Evolutionary conservation across 1,284 basidiomycete species (phyloP).

Genomic region (Tetrapyrgos nigripes): DNA sequence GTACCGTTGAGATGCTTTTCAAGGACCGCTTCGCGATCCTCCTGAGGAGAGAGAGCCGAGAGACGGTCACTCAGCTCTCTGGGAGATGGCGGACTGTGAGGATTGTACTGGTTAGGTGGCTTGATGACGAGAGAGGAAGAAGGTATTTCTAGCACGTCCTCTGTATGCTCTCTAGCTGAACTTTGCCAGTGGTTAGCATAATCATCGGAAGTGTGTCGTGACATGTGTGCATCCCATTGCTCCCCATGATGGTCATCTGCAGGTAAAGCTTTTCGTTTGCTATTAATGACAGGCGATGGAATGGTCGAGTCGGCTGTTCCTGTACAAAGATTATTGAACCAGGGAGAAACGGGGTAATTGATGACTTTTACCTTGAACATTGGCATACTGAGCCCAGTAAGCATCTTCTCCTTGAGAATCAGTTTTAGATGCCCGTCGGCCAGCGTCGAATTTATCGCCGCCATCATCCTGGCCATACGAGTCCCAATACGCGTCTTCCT

Average conservation of each 20-base stretch:
- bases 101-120: conserved; percentile 11
- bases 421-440: conserved; percentile 25
- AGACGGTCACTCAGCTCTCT: conserved; percentile 18
- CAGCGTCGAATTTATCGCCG: conserved; percentile 35
- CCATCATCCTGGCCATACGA: conserved; percentile 53
- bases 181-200: not conserved
- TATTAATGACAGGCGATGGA: conserved; percentile 48
- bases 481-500: conserved; percentile 68
- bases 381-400: conserved; percentile 76
- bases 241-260: not conserved
- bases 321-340: conserved; percentile 21
- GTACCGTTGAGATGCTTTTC: not conserved
- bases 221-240: too few species aligned
- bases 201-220: too few species aligned
- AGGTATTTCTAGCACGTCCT: conserved; percentile 12
- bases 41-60: conserved; percentile 8
- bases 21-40: not conserved
- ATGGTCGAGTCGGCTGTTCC: conserved; percentile 60
- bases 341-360: conserved; percentile 8
- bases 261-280: conserved; percentile 27
- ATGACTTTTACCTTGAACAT: conserved; percentile 62
- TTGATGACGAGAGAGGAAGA: conserved; percentile 14
- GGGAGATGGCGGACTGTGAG: conserved; percentile 11
- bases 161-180: not conserved
- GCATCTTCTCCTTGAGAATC: conserved; percentile 58